phyloP scores from a whole-genome alignment of 2,329 filamentous ascomycete genomes.

The Venturia aucupariae region DNA sequence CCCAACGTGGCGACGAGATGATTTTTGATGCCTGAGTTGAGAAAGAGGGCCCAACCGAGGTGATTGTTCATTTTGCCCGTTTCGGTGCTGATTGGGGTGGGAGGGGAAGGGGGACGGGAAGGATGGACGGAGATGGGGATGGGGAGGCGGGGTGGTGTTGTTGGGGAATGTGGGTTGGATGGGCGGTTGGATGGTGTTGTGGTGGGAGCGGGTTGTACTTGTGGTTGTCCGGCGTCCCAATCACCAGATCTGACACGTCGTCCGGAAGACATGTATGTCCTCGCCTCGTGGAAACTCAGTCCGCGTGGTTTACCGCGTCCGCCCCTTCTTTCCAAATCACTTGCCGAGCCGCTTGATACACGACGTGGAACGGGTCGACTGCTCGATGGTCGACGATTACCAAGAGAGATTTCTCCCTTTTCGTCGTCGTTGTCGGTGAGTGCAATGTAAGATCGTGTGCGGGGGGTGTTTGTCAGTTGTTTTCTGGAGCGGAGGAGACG shows the following conservation, averaged over 20 bases:
- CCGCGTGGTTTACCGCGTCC: not conserved
- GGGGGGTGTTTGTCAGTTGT: not conserved
- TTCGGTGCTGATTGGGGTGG: not conserved
- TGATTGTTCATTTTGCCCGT: slow-evolving; percentile 1
- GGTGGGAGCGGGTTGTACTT: not conserved
- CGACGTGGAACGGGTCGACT: not conserved
- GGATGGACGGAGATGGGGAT: not conserved
- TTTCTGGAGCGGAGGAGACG: not conserved
- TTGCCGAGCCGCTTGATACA: not conserved
- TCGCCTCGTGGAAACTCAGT: slow-evolving; percentile 11
- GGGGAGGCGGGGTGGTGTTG: not conserved
- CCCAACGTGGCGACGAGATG: slow-evolving; percentile 28
- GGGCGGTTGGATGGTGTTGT: not conserved
- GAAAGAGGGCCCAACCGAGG: slow-evolving; percentile 12
- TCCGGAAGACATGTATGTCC: slow-evolving; percentile 13
- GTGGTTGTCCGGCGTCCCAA: slow-evolving; percentile 3
- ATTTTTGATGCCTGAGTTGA: slow-evolving; percentile 18
- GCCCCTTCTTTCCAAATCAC: not conserved
- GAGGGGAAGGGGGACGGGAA: too few relatives aligned
- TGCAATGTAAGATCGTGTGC: not conserved
- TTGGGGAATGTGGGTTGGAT: not conserved
- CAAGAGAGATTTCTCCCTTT: not conserved
- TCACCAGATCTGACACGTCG: not conserved
- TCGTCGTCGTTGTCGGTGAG: not conserved
- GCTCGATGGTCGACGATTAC: not conserved